Base-by-base conservation (phyloP, 164 flowering plant species). In the Stephania cephalantha region DNA sequence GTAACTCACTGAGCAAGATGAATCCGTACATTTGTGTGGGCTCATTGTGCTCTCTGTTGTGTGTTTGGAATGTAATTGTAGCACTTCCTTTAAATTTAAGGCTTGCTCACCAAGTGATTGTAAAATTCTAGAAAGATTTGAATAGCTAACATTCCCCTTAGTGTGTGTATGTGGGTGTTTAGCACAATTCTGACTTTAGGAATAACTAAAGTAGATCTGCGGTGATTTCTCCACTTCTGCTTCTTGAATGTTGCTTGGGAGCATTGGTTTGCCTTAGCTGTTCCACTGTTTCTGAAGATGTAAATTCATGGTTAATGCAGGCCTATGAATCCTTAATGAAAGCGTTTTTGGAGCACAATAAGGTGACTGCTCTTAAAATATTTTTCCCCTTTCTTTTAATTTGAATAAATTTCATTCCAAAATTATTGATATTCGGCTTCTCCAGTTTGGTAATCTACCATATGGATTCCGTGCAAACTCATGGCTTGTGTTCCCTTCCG, bases 401-500 rank as follows among this genome's bases (percentile, higher is more conserved):
- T 35, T 68, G 48, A 68, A n/a, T 30, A 69, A 12, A 10, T 10
- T 69, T 69, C 15, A 44, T 46, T 42, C 9, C 9, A 58, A 71
- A 46, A 18, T 71, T 20, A 55, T 44, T 5, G 31, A 30, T 31
- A 70, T 22, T 22, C 46, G 12, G 15, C 18, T 78, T 20, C 69
- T 45, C 74, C 88, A 95, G 99, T 95, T 93, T 85, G 99, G 99
- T 29, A 93, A 95, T 83, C 94, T 95, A 76, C 99, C 99, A 35
- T 95, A 87, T 86, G 98, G 98, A 46, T 90, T 91, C 77, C 97
- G 99, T 63, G 90, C 94, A 75, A 95, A 95, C 77, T 88, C 98
- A 53, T 95, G 98, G 98, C 89, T 95, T 79, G 89, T 88, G 20
- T 91, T 93, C 80, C 90, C 93, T 67, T 80, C 86, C 65, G 79